Conservation (phyloP, 805 yeast species). For the Lachancea sp. region DNA sequence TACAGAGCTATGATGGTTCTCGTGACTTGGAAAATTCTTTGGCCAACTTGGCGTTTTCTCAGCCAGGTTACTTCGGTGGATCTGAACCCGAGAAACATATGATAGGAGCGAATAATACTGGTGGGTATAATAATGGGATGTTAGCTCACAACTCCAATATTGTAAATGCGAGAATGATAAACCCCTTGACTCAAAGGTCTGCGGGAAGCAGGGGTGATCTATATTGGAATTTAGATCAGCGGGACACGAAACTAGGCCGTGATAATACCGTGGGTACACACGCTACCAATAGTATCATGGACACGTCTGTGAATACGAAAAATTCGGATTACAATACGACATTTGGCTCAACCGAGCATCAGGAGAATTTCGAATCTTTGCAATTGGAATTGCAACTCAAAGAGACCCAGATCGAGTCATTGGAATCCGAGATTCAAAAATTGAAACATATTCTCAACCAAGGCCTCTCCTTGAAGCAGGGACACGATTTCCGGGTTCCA, state of each 20-base stretch:
- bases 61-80: background rate
- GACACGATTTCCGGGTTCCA: conserved; percentile 13
- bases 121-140: background rate
- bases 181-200: conserved; percentile 3
- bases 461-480: conserved; percentile 34
- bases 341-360: conserved; percentile 5
- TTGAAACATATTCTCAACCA: conserved; percentile 31
- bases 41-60: conserved; percentile 7
- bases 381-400: conserved; percentile 50
- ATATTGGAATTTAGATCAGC: conserved; percentile 7
- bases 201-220: conserved; percentile 2
- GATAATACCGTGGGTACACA: conserved; percentile 6
- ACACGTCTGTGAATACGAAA: conserved; percentile 6
- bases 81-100: conserved; percentile 4
- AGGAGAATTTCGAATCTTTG: conserved; percentile 34
- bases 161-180: background rate
- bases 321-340: conserved; percentile 12
- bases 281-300: conserved; percentile 10
- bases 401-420: conserved; percentile 42
- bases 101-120: conserved; percentile 4
- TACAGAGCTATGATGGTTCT: background rate
- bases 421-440: conserved; percentile 41
- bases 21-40: conserved; percentile 9
- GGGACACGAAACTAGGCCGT: conserved; percentile 4
- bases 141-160: background rate